phyloP scores from a whole-genome alignment of 805 yeast species.

The Cyberlindnera mississippiensis region DNA sequence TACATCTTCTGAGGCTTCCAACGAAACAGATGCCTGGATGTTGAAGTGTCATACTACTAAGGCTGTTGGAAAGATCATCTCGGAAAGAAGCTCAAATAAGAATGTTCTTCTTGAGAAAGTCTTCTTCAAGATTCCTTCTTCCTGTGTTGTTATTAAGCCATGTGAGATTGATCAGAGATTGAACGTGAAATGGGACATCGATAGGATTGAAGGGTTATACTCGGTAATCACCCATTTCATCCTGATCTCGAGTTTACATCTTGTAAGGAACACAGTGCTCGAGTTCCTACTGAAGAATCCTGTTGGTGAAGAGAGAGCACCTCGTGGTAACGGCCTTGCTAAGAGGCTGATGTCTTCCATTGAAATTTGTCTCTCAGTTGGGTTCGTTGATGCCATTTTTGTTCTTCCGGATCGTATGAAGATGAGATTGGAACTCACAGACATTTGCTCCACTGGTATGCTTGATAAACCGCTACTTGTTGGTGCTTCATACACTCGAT shows the following conservation, averaged over 20 bases:
- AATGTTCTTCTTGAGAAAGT: constrained; percentile 28
- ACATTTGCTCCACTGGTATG: constrained; percentile 21
- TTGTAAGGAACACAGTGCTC: constrained; percentile 39
- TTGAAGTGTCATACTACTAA: constrained; percentile 10
- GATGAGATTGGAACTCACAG: constrained; percentile 42
- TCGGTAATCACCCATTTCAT: constrained; percentile 44
- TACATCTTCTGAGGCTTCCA: constrained; percentile 16
- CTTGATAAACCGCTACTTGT: constrained; percentile 24
- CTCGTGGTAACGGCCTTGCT: constrained; percentile 16
- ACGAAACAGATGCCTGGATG: constrained; percentile 11
- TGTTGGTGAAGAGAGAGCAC: constrained; percentile 19
- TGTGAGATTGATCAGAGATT: constrained; percentile 24
- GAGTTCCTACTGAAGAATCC: constrained; percentile 22
- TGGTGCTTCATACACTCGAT: constrained; percentile 34
- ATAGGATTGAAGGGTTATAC: constrained; percentile 31
- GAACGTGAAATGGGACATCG: constrained; percentile 24
- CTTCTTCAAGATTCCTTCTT: constrained; percentile 30
- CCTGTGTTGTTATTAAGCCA: constrained; percentile 24
- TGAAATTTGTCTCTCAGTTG: constrained; percentile 23
- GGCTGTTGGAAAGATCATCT: constrained; percentile 27
- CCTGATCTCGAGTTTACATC: constrained; percentile 40
- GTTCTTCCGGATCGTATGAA: constrained; percentile 47
- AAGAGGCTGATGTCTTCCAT: constrained; percentile 22
- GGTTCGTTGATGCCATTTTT: constrained; percentile 26
- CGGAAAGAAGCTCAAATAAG: constrained; percentile 31